Percentiles rank a stretch among this genome's conserved stretches.
phyloP scores from a whole-genome alignment of 2,329 filamentous ascomycete species.

The Penicillium sp. region DNA sequence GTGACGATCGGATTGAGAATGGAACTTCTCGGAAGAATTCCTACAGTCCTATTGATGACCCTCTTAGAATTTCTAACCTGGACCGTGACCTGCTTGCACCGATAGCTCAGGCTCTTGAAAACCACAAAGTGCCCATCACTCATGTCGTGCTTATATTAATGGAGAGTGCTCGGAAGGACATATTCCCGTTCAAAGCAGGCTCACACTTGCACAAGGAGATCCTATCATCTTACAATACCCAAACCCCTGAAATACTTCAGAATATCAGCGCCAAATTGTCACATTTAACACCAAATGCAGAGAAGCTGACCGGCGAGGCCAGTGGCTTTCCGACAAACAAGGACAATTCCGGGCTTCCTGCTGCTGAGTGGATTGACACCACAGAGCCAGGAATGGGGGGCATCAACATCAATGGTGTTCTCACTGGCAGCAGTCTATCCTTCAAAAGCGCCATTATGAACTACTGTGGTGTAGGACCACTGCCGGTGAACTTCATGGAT shows the following conservation, averaged over 20 bases:
- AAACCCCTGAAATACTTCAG: conserved; percentile 9
- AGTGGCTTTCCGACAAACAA: conserved; percentile 12
- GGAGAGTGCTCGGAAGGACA: conserved; percentile 35
- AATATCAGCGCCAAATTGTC: conserved; percentile 24
- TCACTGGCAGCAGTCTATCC: conserved; percentile 33
- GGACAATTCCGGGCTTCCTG: conserved; percentile 4
- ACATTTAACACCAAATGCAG: conserved; percentile 29
- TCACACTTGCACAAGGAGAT: conserved; percentile 30
- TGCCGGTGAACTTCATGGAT: conserved; percentile 33
- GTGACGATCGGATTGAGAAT: not conserved
- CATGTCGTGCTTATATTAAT: conserved; percentile 33
- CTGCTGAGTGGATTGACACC: conserved; percentile 21
- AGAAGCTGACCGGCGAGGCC: conserved; percentile 31
- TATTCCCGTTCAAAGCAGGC: conserved; percentile 31
- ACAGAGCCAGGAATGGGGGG: conserved; percentile 31
- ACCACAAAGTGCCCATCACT: conserved; percentile 29
- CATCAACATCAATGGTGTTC: conserved; percentile 30
- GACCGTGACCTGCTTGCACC: conserved; percentile 28
- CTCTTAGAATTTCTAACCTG: conserved; percentile 33
- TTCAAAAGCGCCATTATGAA: conserved; percentile 35
- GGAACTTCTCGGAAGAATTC: conserved; percentile 11
- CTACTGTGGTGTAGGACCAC: conserved; percentile 32
- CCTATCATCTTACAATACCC: conserved; percentile 22
- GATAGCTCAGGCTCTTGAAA: conserved; percentile 24
- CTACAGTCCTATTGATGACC: conserved; percentile 33